Evolutionary conservation across 1,139 yeast species (phyloP).

Genomic region (Yamadazyma spencermartinsiae): DNA sequence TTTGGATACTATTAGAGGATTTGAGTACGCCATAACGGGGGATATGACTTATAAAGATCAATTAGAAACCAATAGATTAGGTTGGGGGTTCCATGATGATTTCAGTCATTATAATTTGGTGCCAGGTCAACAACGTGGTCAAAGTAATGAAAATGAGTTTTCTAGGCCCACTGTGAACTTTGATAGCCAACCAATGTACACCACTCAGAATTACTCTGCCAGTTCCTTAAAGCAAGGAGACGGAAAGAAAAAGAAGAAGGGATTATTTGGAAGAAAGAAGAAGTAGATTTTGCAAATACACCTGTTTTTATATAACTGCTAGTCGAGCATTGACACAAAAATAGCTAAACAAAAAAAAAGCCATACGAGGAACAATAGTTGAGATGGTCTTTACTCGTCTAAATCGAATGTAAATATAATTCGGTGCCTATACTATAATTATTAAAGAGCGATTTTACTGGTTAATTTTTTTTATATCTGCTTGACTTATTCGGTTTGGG

Average conservation of each 20-base stretch:
- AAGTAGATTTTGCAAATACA: not conserved
- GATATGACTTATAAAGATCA: conserved; percentile 75
- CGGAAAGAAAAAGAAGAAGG: conserved; percentile 46
- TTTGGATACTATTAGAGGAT: conserved; percentile 86
- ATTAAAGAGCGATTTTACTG: too few species aligned
- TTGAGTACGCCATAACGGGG: conserved; percentile 92
- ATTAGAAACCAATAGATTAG: conserved; percentile 72
- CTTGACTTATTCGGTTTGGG: too few species aligned
- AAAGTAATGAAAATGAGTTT: conserved; percentile 18
- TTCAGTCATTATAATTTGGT: conserved; percentile 39
- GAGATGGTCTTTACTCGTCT: not conserved
- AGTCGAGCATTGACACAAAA: too few species aligned
- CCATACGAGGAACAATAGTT: not conserved
- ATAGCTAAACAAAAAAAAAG: too few species aligned
- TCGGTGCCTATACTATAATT: too few species aligned
- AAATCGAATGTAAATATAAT: not conserved
- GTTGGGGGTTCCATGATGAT: conserved; percentile 69
- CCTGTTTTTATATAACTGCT: too few species aligned
- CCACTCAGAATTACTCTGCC: conserved; percentile 53
- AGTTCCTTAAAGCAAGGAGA: conserved; percentile 36
- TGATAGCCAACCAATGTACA: conserved; percentile 65
- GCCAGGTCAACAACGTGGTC: conserved; percentile 16
- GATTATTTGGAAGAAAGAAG: conserved; percentile 71
- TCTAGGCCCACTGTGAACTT: conserved; percentile 38
- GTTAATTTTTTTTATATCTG: too few species aligned